These are phyloP conservation scores for Lipomyces chichibuensis DNA, from an alignment of 805 yeast genomes.

Conservation along the genomic window DNA sequence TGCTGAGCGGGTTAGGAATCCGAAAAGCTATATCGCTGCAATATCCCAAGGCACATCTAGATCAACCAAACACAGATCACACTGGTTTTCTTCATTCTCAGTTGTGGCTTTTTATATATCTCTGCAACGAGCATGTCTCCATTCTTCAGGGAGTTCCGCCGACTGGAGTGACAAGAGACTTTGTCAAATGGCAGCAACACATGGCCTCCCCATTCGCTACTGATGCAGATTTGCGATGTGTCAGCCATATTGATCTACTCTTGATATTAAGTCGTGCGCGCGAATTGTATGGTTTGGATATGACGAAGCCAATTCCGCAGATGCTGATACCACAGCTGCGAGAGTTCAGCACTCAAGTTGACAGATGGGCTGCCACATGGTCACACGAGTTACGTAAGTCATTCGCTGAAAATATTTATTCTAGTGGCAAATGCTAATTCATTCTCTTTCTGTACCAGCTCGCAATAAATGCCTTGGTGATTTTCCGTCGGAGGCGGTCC, in stretches of 20 bases:
- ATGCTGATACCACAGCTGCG: conserved; percentile 19
- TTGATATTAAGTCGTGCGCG: conserved; percentile 24
- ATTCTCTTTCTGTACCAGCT: background rate
- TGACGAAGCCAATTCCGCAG: conserved; percentile 17
- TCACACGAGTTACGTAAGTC: conserved; percentile 18
- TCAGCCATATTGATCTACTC: conserved; percentile 26
- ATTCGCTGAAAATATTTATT: background rate
- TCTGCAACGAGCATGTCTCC: conserved; percentile 27
- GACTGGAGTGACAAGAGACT: conserved; percentile 19
- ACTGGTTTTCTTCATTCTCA: conserved; percentile 21
- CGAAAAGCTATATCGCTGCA: conserved; percentile 31
- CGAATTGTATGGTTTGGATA: conserved; percentile 26
- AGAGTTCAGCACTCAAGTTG: conserved; percentile 23
- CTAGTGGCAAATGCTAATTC: background rate
- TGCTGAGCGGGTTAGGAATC: conserved; percentile 19
- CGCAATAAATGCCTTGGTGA: conserved; percentile 20
- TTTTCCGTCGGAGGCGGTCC: conserved; percentile 30
- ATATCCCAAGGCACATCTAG: conserved; percentile 24
- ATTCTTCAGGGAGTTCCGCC: conserved; percentile 27
- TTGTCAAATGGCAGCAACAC: conserved; percentile 29
- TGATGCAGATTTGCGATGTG: conserved; percentile 20
- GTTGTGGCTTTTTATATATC: conserved; percentile 24
- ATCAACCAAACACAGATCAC: conserved; percentile 19
- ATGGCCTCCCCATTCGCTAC: conserved; percentile 20
- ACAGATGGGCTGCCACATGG: conserved; percentile 32